These are phyloP conservation scores for Meredithiella fracta DNA, from an alignment of 2,329 filamentous ascomycete genomes.

Conservation along the genomic window DNA sequence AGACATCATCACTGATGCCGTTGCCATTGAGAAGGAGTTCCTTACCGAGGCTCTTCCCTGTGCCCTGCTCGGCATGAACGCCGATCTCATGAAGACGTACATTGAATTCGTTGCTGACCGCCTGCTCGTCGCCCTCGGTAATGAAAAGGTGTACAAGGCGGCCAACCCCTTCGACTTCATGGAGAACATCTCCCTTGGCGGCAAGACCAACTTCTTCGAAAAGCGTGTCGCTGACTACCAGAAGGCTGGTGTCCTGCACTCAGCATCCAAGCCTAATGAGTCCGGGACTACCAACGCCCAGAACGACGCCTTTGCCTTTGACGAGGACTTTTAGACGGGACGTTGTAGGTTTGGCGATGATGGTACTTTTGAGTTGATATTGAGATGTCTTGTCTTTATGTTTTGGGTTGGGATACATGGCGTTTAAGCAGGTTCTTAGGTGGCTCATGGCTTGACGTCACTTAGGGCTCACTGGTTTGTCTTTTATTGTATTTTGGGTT, in stretches of 20 bases:
- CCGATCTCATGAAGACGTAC: slow-evolving; percentile 96
- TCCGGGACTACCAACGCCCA: slow-evolving; percentile 31
- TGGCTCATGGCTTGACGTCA: not conserved
- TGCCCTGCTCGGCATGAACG: slow-evolving; percentile 92
- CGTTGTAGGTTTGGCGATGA: slow-evolving; percentile 7
- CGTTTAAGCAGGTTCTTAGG: slow-evolving; percentile 2
- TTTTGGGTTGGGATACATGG: slow-evolving; percentile 7
- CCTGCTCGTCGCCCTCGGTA: slow-evolving; percentile 80
- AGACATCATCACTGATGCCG: slow-evolving; percentile 86
- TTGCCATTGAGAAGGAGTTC: slow-evolving; percentile 93
- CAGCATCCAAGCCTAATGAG: slow-evolving; percentile 53
- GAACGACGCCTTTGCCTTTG: slow-evolving; percentile 74
- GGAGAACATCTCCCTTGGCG: slow-evolving; percentile 97
- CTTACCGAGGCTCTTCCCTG: slow-evolving; percentile 87
- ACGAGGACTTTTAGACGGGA: slow-evolving; percentile 80
- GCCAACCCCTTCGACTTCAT: slow-evolving; percentile 99
- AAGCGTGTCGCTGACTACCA: slow-evolving; percentile 99
- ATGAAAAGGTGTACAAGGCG: slow-evolving; percentile 81
- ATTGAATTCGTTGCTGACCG: slow-evolving; percentile 98
- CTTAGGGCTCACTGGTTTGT: slow-evolving; percentile 8
- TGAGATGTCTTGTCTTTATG: slow-evolving; percentile 11
- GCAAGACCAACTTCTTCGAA: slow-evolving; percentile 99
- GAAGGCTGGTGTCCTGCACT: slow-evolving; percentile 96
- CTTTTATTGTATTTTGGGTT: slow-evolving; percentile 16
- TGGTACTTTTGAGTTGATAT: slow-evolving; percentile 2